Percentiles rank a stretch among this genome's conserved stretches.
These are phyloP conservation scores for Acanthamoeba healyi DNA, from an alignment of 208 protist species.

Conservation along the genomic window DNA sequence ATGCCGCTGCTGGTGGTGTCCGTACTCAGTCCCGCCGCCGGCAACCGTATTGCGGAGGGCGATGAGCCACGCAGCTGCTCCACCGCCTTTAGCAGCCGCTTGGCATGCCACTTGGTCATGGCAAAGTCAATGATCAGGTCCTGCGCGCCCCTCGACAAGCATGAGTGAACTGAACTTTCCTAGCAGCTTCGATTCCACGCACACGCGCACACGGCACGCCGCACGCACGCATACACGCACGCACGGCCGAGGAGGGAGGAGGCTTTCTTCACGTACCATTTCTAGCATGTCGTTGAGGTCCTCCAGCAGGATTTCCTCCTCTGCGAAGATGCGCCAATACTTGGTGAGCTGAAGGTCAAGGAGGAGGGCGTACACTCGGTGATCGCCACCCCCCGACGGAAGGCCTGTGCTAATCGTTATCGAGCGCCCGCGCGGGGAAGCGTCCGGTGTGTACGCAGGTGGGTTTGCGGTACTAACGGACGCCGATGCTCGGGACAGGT, in stretches of 20 bases:
- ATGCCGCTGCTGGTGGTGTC: too few species aligned
- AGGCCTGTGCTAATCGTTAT: too few species aligned
- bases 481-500: too few species aligned
- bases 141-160: not conserved
- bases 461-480: too few species aligned
- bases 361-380: not conserved
- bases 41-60: not conserved
- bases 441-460: too few species aligned
- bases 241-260: not conserved
- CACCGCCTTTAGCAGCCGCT: conserved; percentile 22
- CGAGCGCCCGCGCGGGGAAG: too few species aligned
- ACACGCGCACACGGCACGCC: not conserved
- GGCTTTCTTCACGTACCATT: not conserved
- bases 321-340: conserved; percentile 23
- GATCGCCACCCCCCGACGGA: not conserved
- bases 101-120: conserved; percentile 68
- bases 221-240: not conserved
- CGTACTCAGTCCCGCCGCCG: not conserved
- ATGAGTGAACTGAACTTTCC: not conserved
- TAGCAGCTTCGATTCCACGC: too few species aligned
- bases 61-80: not conserved
- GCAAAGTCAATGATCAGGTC: conserved; percentile 52
- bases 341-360: not conserved
- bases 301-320: conserved; percentile 45
- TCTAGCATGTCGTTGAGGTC: conserved; percentile 33